Evolutionary conservation across 257 asterid genomes (phyloP).

Genomic region (Rehmannia glutinosa): DNA sequence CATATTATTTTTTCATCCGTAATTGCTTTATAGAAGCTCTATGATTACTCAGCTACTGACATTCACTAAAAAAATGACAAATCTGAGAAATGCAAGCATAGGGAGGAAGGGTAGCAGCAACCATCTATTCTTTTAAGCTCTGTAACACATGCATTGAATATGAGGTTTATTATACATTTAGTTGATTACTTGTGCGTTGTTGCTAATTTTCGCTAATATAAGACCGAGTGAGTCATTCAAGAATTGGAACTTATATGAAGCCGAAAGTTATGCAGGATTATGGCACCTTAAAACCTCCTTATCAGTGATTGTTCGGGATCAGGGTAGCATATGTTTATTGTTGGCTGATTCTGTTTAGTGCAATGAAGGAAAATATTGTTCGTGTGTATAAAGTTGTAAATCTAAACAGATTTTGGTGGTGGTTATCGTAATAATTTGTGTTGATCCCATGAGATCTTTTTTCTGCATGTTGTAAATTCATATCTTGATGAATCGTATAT

Average conservation of each 20-base stretch:
- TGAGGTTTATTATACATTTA: not conserved
- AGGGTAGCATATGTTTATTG: not conserved
- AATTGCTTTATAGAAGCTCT: too few species aligned
- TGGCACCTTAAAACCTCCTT: not conserved
- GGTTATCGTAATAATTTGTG: not conserved
- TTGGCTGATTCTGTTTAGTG: not conserved
- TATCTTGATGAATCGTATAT: not conserved
- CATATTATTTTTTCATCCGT: not conserved
- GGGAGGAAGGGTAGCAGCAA: not conserved
- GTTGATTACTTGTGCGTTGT: not conserved
- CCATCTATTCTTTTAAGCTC: not conserved
- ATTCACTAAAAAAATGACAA: not conserved
- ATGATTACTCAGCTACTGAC: too few species aligned
- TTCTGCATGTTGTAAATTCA: not conserved
- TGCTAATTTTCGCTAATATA: not conserved
- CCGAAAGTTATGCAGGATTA: not conserved
- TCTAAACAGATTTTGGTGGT: not conserved
- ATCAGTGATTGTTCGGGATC: not conserved
- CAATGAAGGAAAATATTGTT: not conserved
- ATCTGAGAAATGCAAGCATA: not conserved
- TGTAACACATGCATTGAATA: not conserved
- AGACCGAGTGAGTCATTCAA: not conserved
- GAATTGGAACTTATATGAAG: not conserved
- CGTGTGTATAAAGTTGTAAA: not conserved
- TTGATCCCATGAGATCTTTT: not conserved